Conservation (phyloP, 1,284 basidiomycete genomes). For the Kalmanozyma brasiliensis region DNA sequence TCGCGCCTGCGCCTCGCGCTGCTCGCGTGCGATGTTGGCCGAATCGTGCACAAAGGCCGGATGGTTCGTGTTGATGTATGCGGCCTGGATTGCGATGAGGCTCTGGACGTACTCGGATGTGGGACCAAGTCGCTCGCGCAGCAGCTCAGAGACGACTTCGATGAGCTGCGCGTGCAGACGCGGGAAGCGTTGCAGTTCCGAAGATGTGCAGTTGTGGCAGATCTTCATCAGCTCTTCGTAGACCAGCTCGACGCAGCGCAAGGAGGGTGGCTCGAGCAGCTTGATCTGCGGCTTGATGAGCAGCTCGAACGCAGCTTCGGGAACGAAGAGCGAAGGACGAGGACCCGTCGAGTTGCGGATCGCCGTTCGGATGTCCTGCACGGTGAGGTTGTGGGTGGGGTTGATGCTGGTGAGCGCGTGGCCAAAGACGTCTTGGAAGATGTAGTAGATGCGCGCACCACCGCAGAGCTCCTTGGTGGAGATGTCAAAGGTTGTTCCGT, state of each 20-base stretch:
- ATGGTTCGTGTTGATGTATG: slow-evolving; percentile 99
- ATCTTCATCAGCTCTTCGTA: slow-evolving; percentile 99
- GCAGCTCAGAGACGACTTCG: slow-evolving; percentile 94
- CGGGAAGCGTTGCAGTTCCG: slow-evolving; percentile 96
- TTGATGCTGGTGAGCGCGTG: slow-evolving; percentile 89
- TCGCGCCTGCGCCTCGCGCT: slow-evolving; percentile 56
- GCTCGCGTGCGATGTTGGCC: slow-evolving; percentile 65
- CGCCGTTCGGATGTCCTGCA: slow-evolving; percentile 95
- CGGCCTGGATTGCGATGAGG: slow-evolving; percentile 95
- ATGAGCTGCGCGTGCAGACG: slow-evolving; percentile 90
- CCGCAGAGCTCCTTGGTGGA: slow-evolving; percentile 98
- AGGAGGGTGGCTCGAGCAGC: slow-evolving; percentile 88
- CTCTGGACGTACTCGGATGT: slow-evolving; percentile 96
- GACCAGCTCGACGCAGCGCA: slow-evolving; percentile 96
- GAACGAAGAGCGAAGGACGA: slow-evolving; percentile 93
- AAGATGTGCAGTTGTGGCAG: slow-evolving; percentile 95
- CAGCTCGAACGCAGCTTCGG: slow-evolving; percentile 95
- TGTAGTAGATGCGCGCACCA: slow-evolving; percentile 97
- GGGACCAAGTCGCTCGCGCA: slow-evolving; percentile 93
- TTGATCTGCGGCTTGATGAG: slow-evolving; percentile 99
- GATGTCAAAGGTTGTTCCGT: slow-evolving; percentile 95
- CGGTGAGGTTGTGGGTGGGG: slow-evolving; percentile 87
- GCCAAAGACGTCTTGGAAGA: slow-evolving; percentile 99
- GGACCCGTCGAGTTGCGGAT: slow-evolving; percentile 99
- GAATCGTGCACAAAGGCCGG: slow-evolving; percentile 79